A percentile compares a stretch with the other conserved stretches of the same genome.
phyloP scores from a whole-genome alignment of 768 basidiomycete species.

The Termitomyces sp. region DNA sequence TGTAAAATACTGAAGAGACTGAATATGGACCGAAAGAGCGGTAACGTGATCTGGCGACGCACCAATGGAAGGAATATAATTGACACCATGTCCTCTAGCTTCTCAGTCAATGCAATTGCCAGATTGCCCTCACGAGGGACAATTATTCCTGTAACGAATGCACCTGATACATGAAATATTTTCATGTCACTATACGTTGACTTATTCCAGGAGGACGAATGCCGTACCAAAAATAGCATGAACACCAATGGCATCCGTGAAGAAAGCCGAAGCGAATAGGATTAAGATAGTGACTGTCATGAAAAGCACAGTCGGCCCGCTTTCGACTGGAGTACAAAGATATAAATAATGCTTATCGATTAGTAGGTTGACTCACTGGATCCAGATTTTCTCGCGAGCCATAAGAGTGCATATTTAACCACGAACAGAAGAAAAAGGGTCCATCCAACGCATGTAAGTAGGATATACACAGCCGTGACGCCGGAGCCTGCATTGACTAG shows the following conservation, averaged over 20 bases:
- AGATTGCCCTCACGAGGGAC: constrained; percentile 89
- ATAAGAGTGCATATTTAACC: constrained; percentile 55
- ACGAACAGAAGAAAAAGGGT: constrained; percentile 71
- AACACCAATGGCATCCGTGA: constrained; percentile 91
- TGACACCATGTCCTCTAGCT: constrained; percentile 93
- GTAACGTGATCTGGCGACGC: constrained; percentile 7
- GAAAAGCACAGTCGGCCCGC: constrained; percentile 82
- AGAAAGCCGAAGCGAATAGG: constrained; percentile 84
- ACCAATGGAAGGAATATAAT: constrained; percentile 89
- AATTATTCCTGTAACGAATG: constrained; percentile 77
- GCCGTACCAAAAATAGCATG: constrained; percentile 81
- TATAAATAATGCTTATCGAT: neutral
- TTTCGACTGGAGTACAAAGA: constrained; percentile 42
- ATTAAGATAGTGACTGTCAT: constrained; percentile 83
- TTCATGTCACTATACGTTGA: neutral
- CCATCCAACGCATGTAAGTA: constrained; percentile 81
- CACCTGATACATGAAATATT: constrained; percentile 38
- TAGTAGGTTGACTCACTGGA: constrained; percentile 42
- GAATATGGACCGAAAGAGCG: neutral
- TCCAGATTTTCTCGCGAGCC: constrained; percentile 76
- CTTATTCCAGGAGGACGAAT: neutral
- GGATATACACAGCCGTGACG: constrained; percentile 79
- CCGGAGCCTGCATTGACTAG: constrained; percentile 87
- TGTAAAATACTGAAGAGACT: constrained; percentile 77
- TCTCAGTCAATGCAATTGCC: constrained; percentile 84